Percentiles rank a stretch among this genome's conserved stretches.
Conservation (phyloP, 176 grass and related monocot species). For the Paspalum notatum region DNA sequence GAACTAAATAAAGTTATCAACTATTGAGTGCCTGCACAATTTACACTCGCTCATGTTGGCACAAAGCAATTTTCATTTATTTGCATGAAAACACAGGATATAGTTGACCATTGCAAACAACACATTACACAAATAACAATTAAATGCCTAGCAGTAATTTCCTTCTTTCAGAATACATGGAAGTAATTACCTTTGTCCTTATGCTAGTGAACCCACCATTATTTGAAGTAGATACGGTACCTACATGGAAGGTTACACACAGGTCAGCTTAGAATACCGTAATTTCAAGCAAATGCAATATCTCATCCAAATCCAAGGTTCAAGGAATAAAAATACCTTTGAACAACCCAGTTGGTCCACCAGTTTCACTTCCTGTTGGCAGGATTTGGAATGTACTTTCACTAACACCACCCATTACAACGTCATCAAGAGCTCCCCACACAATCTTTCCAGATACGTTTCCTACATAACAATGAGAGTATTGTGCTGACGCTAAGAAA, state of each 20-base stretch:
- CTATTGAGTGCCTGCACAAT: not conserved
- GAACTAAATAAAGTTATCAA: not conserved
- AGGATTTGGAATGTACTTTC: conserved; percentile 86
- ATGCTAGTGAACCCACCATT: conserved; percentile 98
- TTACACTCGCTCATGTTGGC: not conserved
- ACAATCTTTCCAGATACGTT: conserved; percentile 67
- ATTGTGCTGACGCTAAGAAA: not conserved
- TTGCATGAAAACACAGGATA: conserved; percentile 1
- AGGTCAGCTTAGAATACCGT: conserved; percentile 13
- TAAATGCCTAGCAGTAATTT: conserved; percentile 8
- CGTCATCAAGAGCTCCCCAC: conserved; percentile 94
- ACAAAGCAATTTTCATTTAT: not conserved
- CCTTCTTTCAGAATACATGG: not conserved
- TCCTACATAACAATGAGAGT: conserved; percentile 45
- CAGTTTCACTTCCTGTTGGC: conserved; percentile 81
- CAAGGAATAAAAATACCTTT: conserved; percentile 62
- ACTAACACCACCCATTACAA: conserved; percentile 99
- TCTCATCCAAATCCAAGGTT: not conserved
- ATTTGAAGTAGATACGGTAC: conserved; percentile 90
- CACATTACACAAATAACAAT: conserved; percentile 10
- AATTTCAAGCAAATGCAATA: not conserved
- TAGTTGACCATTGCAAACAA: not conserved
- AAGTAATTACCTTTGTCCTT: conserved; percentile 88
- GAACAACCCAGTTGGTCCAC: conserved; percentile 87
- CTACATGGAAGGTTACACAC: conserved; percentile 36